phyloP scores from a whole-genome alignment of 306 rosid genomes.

The Gleditsia sinensis region DNA sequence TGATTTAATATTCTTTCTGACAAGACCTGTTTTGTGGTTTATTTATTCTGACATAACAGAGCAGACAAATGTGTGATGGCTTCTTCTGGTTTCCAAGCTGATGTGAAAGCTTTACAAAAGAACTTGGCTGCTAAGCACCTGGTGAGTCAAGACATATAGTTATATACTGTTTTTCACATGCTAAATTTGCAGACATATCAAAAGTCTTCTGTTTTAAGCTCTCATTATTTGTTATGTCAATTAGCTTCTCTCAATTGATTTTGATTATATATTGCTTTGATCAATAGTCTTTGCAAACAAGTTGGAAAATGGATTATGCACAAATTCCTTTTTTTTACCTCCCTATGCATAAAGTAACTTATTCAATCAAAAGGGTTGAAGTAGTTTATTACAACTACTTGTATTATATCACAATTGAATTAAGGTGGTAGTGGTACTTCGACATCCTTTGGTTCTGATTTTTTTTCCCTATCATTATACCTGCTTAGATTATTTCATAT shows the following conservation, averaged over 20 bases:
- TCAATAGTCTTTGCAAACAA: not conserved
- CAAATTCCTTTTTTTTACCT: too few relatives aligned
- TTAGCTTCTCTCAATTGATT: not conserved
- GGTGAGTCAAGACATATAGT: conserved; percentile 55
- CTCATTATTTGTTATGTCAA: not conserved
- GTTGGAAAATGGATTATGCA: not conserved
- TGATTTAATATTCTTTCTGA: not conserved
- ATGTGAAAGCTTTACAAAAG: conserved; percentile 93
- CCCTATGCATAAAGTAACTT: not conserved
- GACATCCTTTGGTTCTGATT: too few relatives aligned
- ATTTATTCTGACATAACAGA: conserved; percentile 44
- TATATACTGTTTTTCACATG: conserved; percentile 5
- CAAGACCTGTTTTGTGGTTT: not conserved
- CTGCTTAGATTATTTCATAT: too few relatives aligned
- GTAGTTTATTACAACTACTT: not conserved
- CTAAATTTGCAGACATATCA: not conserved
- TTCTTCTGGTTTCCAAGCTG: conserved; percentile 99
- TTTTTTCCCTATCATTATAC: too few relatives aligned
- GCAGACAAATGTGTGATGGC: conserved; percentile 84
- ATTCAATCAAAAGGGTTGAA: not conserved
- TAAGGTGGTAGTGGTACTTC: not conserved
- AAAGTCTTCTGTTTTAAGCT: conserved; percentile 4
- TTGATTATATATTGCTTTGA: not conserved
- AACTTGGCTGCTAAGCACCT: conserved; percentile 75
- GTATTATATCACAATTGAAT: not conserved